Evolutionary conservation across 352 stramenopile genomes (phyloP).

Genomic region (Phytophthora podocarpi): DNA sequence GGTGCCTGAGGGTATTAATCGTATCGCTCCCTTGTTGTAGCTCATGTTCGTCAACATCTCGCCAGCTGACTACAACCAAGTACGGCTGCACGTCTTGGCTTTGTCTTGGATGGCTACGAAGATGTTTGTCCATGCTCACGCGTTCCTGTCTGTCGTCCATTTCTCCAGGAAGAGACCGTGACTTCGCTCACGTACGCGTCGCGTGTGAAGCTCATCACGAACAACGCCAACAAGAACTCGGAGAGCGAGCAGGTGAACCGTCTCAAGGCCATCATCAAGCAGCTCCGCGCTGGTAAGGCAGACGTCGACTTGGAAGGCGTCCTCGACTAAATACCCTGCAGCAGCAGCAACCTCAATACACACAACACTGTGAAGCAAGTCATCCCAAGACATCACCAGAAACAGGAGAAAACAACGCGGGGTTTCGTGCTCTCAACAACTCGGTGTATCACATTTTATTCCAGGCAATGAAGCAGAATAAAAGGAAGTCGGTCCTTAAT

Average conservation of each 20-base stretch:
- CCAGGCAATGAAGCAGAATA: slow-evolving; percentile 47
- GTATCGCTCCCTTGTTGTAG: slow-evolving; percentile 27
- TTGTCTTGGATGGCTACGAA: slow-evolving; percentile 20
- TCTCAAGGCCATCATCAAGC: slow-evolving; percentile 86
- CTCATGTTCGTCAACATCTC: slow-evolving; percentile 93
- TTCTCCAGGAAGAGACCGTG: slow-evolving; percentile 74
- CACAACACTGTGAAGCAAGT: background rate
- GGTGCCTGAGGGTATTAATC: no score
- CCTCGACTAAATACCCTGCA: slow-evolving; percentile 44
- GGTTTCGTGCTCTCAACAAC: slow-evolving; percentile 82
- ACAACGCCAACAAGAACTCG: slow-evolving; percentile 86
- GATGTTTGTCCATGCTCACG: slow-evolving; percentile 11
- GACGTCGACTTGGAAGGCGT: slow-evolving; percentile 77
- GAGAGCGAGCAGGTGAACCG: slow-evolving; percentile 84
- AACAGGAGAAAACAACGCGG: slow-evolving; percentile 17
- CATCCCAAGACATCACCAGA: slow-evolving; percentile 5
- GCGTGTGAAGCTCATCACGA: slow-evolving; percentile 89
- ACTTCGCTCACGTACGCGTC: slow-evolving; percentile 85
- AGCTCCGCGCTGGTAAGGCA: slow-evolving; percentile 65
- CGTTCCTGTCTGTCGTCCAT: background rate
- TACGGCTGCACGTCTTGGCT: slow-evolving; percentile 28
- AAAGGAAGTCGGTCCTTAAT: slow-evolving; percentile 44
- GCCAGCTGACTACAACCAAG: slow-evolving; percentile 89
- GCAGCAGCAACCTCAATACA: background rate
- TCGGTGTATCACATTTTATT: slow-evolving; percentile 82